phyloP scores from a whole-genome alignment of 2,329 filamentous ascomycete genomes.

The Elsinoe perseae region DNA sequence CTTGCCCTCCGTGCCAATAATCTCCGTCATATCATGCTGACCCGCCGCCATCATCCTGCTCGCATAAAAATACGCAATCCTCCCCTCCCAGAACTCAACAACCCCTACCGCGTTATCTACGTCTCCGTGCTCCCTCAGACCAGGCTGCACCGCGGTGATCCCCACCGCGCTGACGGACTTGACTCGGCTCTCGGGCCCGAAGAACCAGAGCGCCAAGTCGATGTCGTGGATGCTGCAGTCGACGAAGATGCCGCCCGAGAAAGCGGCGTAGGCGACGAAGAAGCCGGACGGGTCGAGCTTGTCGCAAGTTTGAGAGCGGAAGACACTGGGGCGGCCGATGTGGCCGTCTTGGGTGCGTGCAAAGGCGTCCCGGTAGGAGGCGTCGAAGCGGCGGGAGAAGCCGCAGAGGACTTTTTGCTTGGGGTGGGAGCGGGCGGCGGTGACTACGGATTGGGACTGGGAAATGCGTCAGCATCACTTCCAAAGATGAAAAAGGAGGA shows the following conservation, averaged over 20 bases:
- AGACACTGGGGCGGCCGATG: constrained; percentile 53
- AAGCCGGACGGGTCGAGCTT: constrained; percentile 58
- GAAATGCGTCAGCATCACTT: constrained; percentile 2
- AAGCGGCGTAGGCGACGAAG: constrained; percentile 60
- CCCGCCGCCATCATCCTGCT: constrained; percentile 61
- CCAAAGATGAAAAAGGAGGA: background rate
- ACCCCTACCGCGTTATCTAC: constrained; percentile 57
- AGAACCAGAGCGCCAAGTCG: constrained; percentile 57
- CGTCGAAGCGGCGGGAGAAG: constrained; percentile 60
- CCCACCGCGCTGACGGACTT: constrained; percentile 52
- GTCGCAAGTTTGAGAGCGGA: constrained; percentile 61
- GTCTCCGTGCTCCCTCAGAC: constrained; percentile 50
- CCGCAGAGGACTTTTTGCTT: constrained; percentile 60
- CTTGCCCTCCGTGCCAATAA: constrained; percentile 60
- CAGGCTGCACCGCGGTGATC: constrained; percentile 53
- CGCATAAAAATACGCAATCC: constrained; percentile 57
- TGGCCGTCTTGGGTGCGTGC: constrained; percentile 44
- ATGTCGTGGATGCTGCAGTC: constrained; percentile 67
- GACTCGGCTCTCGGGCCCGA: constrained; percentile 46
- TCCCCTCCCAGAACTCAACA: constrained; percentile 57
- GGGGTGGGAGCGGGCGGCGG: constrained; percentile 45
- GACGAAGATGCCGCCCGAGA: constrained; percentile 61
- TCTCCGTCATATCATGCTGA: constrained; percentile 59
- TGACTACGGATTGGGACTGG: constrained; percentile 54
- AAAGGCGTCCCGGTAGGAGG: constrained; percentile 55